Evolutionary conservation across 2,329 filamentous ascomycete genomes (phyloP), one percentile per base, ranked within the genome.

Genomic region (Sphaerostilbella broomeana): DNA sequence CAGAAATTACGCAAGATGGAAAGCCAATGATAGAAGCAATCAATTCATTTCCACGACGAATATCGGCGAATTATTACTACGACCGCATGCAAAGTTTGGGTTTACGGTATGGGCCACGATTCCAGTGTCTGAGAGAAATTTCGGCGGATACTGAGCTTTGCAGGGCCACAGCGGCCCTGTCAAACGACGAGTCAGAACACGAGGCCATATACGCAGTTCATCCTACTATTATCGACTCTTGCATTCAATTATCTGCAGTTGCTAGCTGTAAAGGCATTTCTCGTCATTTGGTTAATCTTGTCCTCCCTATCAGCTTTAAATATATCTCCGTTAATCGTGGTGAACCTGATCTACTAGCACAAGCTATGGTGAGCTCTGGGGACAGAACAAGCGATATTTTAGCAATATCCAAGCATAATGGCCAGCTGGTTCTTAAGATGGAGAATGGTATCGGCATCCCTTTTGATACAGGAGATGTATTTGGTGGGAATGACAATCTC

Each of bases 191-290:
- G 8, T 11, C 9, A 5, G 16, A 18, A 3, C 16, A 16, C 15
- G 24, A 18, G 21, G 33, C 26, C 5, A 38, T n/a, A n/a, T 55
- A 63, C 25, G 46, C 55, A 8, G 47, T 65, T 15, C 63, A 68
- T 29, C 63, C 64, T 0, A 52, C 53, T 3, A 56, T 53, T 32
- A 53, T 67, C 16, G 63, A 67, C 37, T 43, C 47, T 12, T 54
- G 55, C 36, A 40, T 62, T 21, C 59, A 61, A 27, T 48, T 59
- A 8, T 45, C 51, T 18, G 51, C 56, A 31, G 45, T 56, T 9
- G 49, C 55, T 13, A 33, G 36, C 15, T 42, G 33, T 5, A 32
- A 42, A n/a, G 52, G 52, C 3, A 41, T 55, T 4, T 44, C 44
- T 12, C 49, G 52, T 11, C 48, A 49, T 15, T 44, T 53, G 29